phyloP scores from a whole-genome alignment of 2,329 filamentous ascomycete species.

The Ceratocystis variospora region DNA sequence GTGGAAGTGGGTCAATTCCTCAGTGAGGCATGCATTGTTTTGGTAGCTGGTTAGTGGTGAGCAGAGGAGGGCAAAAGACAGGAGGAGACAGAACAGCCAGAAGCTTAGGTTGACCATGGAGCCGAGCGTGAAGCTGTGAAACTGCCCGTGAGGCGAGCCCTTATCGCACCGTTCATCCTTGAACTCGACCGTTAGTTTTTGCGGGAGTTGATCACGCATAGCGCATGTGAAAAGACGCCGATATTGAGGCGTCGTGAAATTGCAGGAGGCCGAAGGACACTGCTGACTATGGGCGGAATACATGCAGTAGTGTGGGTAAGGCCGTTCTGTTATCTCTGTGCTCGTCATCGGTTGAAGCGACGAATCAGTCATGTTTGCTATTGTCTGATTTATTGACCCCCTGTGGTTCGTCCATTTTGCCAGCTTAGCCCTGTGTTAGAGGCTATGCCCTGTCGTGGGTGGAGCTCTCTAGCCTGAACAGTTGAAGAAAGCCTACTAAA shows the following conservation, averaged over 20 bases:
- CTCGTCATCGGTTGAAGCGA: background rate
- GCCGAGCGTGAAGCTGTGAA: background rate
- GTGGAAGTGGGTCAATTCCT: background rate
- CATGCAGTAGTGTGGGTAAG: background rate
- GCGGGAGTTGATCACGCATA: background rate
- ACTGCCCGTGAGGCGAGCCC: background rate
- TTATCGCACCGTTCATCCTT: constrained; percentile 5
- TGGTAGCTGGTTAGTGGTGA: background rate
- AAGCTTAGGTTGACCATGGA: background rate
- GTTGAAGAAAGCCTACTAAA: background rate
- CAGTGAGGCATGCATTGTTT: background rate
- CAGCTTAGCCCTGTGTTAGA: background rate
- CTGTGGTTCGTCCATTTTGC: background rate
- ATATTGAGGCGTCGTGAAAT: background rate
- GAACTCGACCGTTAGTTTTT: constrained; percentile 1
- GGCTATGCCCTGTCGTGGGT: background rate
- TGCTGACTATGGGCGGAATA: background rate
- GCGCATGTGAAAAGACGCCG: background rate
- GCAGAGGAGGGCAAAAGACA: background rate
- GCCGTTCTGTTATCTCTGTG: background rate
- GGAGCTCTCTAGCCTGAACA: background rate
- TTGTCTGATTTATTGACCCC: background rate
- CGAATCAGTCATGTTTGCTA: background rate
- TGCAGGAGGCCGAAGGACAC: background rate
- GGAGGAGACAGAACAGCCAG: too few species aligned